phyloP scores from a whole-genome alignment of 345 rosid genomes.

The Garcia nutans region DNA sequence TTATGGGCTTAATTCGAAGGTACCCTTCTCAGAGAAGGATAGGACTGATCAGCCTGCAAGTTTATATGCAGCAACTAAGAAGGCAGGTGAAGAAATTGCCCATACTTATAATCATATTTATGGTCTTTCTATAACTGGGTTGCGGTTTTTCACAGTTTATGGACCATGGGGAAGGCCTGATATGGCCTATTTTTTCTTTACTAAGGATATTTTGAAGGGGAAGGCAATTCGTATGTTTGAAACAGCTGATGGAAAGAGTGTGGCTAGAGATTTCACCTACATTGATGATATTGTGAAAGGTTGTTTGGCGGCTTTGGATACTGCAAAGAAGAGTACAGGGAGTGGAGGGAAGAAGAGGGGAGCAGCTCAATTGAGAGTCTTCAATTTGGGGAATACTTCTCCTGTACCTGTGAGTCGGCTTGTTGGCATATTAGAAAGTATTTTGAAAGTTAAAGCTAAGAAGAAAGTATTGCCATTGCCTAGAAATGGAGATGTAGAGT shows the following conservation, averaged over 20 bases:
- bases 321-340: conserved; percentile 21
- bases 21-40: conserved; percentile 23
- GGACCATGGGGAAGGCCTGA: conserved; percentile 27
- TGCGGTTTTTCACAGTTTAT: conserved; percentile 21
- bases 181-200: conserved; percentile 20
- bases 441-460: conserved; percentile 24
- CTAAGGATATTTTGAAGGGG: conserved; percentile 18
- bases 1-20: conserved; percentile 17
- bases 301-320: conserved; percentile 22
- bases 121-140: conserved; percentile 21
- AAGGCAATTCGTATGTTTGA: conserved; percentile 14
- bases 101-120: conserved; percentile 21
- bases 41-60: conserved; percentile 26
- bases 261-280: conserved; percentile 23
- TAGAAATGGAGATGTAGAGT: conserved; percentile 25
- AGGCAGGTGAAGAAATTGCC: conserved; percentile 19
- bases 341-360: conserved; percentile 24
- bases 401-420: conserved; percentile 17
- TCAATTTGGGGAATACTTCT: conserved; percentile 25
- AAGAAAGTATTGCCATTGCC: conserved; percentile 20
- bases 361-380: conserved; percentile 12
- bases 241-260: conserved; percentile 19
- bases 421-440: conserved; percentile 12
- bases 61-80: conserved; percentile 22
- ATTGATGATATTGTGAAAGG: conserved; percentile 23